phyloP scores from a whole-genome alignment of 331 rosid species.

The Ulmus americana region DNA sequence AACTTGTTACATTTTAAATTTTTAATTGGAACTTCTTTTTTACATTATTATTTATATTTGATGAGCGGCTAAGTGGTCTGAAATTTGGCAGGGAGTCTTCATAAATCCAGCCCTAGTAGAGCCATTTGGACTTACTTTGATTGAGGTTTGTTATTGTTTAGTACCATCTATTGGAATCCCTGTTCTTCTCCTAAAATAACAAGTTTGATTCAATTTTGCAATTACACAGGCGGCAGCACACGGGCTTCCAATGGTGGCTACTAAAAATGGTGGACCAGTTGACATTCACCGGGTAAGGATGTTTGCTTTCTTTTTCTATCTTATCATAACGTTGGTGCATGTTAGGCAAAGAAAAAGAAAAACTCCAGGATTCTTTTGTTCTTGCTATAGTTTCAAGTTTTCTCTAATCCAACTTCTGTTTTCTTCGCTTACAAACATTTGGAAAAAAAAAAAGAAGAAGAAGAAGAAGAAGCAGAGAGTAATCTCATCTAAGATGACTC shows the following conservation, averaged over 20 bases:
- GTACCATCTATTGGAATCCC: background rate
- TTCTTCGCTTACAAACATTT: too few species aligned
- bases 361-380: background rate
- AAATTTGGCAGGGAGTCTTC: constrained; percentile 75
- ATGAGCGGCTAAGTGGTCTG: constrained; percentile 17
- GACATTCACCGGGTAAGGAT: constrained; percentile 68
- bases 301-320: constrained; percentile 8
- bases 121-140: constrained; percentile 87
- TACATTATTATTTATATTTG: constrained; percentile 5
- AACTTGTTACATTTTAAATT: constrained; percentile 9
- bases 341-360: constrained; percentile 1
- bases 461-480: too few species aligned
- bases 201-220: constrained; percentile 12
- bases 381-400: background rate
- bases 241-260: constrained; percentile 92
- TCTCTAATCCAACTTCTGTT: background rate
- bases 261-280: constrained; percentile 88
- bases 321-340: background rate
- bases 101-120: constrained; percentile 90
- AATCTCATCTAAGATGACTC: background rate
- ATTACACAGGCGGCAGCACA: constrained; percentile 79
- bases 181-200: background rate
- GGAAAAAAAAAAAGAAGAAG: too few species aligned
- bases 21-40: constrained; percentile 1
- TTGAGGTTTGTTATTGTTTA: constrained; percentile 53